Percentiles rank a stretch among this genome's conserved stretches.
phyloP scores from a whole-genome alignment of 176 grass and related monocot species.

The Carex littledalei region DNA sequence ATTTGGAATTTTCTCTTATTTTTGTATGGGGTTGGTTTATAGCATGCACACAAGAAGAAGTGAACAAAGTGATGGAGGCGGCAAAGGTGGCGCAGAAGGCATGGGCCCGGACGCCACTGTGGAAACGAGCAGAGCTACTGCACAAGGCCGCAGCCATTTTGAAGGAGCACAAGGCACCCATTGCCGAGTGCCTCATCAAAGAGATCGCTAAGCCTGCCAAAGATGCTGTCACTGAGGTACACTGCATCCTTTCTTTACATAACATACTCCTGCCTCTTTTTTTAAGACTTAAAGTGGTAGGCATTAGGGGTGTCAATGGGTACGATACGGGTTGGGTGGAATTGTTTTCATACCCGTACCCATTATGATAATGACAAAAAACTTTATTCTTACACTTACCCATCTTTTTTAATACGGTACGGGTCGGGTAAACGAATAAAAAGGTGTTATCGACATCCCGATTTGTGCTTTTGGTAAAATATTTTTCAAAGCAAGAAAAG shows the following conservation, averaged over 20 bases:
- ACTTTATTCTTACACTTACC: no score
- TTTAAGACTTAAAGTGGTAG: no score
- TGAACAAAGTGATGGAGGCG: conserved; percentile 88
- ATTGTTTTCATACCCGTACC: no score
- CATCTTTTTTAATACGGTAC: no score
- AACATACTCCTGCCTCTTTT: no score
- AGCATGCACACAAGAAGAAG: conserved; percentile 99
- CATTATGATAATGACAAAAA: no score
- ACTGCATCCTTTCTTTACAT: not conserved
- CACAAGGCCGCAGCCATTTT: conserved; percentile 90
- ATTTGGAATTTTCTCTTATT: not conserved
- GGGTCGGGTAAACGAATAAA: no score
- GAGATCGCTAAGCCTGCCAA: conserved; percentile 98
- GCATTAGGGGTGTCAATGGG: no score
- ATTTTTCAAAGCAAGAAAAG: no score
- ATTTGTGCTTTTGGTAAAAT: no score
- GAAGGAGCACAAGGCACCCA: conserved; percentile 76
- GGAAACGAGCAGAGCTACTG: conserved; percentile 88
- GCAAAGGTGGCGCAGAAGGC: conserved; percentile 75
- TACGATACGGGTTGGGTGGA: no score
- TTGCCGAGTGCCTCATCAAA: conserved; percentile 85
- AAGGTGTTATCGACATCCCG: no score
- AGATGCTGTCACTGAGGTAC: conserved; percentile 81
- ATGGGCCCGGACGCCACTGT: conserved; percentile 76
- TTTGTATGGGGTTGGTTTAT: not conserved